Base-by-base conservation (phyloP, 441 rosid species). In the Geranium incanum region DNA sequence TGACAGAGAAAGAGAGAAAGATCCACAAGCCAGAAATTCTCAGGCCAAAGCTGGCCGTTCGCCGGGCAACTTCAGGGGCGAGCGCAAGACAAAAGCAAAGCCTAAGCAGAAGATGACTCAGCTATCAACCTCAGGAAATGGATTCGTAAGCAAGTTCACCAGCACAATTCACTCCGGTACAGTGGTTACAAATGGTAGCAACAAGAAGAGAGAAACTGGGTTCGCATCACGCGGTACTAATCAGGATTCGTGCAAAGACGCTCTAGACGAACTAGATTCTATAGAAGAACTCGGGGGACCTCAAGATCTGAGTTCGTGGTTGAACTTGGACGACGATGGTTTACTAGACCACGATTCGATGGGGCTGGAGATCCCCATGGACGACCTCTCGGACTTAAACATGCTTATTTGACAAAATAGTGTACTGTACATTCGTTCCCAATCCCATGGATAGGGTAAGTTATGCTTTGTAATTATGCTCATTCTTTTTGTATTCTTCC, bases 51-150 rank as follows among this genome's bases (percentile, higher is more conserved):
- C 72, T 52, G 83, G 86, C 36, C 85, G 84, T 38, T 68, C 78
- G 4, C 60, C 43, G 5, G 66, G 77, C 70, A 79, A 76, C 12
- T 50, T 36, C 52, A 86, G 79, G 68, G 84, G 84, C 12, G 88
- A 87, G 63, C 89, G 84, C 39, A 86, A 87, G 78, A 64, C 84
- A 66, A 88, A 86, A 75, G 70, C 86, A 9, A 86, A 83, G 79
- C 83, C 85, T 12, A 87, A 84, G 80, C 92, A 83, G 78, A 86
- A 82, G 79, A 80, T 71, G 28, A 79, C 78, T 57, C 86, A 75
- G 78, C 68, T 84, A 15, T 76, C 87, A 23, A 78, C 82, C 62
- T 68, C 89, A 15, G 83, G 78, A 66, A 76, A 81, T 67, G 81
- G 85, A 73, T 71, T 62, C 19, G 52, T 38, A 52, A 78, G 74